Conservation (phyloP, 192 early-diverging fungal species). For the Backusella parvicylindrica region DNA sequence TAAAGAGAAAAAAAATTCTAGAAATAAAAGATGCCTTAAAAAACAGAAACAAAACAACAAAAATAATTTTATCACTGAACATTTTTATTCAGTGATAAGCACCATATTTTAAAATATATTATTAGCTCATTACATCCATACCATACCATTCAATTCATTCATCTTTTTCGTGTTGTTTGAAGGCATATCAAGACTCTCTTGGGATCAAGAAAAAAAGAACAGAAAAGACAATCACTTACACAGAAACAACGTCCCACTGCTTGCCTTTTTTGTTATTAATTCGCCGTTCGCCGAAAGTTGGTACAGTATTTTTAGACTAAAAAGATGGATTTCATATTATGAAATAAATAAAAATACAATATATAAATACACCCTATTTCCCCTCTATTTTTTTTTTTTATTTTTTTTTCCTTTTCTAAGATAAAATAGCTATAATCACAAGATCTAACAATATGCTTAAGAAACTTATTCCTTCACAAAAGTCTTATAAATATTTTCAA, state of each 20-base stretch:
- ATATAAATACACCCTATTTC: not conserved
- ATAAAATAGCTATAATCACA: not conserved
- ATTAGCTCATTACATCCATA: no score
- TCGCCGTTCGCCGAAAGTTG: not conserved
- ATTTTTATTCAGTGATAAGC: no score
- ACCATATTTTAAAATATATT: no score
- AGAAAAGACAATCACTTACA: not conserved
- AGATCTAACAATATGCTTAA: not conserved
- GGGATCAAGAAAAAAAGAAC: not conserved
- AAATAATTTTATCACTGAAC: no score
- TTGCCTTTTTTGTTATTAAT: not conserved
- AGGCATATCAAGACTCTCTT: not conserved
- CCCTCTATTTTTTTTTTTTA: not conserved
- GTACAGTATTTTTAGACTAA: no score
- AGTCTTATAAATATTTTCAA: not conserved
- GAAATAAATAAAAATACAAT: not conserved
- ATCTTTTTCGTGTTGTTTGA: not conserved
- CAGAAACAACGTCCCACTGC: not conserved
- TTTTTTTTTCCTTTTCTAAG: not conserved
- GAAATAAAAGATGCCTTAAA: no score
- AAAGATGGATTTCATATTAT: not conserved
- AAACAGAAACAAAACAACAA: no score
- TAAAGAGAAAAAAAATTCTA: no score
- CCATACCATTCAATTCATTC: not conserved
- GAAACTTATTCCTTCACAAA: not conserved